Percentiles rank a stretch among this genome's conserved stretches.
These are phyloP conservation scores for Aplosporella prunicola DNA, from an alignment of 2,329 filamentous ascomycete species.

Conservation along the genomic window DNA sequence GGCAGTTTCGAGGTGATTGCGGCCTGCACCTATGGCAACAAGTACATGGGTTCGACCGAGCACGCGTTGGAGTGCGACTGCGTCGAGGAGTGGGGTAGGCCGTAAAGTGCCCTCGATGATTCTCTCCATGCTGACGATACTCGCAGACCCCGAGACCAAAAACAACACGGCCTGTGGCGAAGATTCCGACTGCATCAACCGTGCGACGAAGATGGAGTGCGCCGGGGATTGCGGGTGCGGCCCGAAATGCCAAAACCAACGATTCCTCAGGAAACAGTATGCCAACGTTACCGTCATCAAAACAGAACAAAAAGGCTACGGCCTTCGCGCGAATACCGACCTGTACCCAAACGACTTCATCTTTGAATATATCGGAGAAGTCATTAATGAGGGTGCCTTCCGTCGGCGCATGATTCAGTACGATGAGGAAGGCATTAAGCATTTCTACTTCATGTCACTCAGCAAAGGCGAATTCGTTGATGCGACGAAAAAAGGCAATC, in stretches of 20 bases:
- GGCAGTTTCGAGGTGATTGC: conserved; percentile 70
- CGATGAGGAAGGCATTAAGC: conserved; percentile 92
- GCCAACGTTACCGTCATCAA: conserved; percentile 91
- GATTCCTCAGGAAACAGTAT: conserved; percentile 84
- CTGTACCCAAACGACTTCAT: conserved; percentile 83
- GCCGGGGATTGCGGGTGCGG: conserved; percentile 81
- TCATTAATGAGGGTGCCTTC: conserved; percentile 88
- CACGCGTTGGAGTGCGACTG: conserved; percentile 95
- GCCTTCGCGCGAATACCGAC: conserved; percentile 70
- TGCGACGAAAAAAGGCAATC: conserved; percentile 90
- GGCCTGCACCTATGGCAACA: conserved; percentile 84
- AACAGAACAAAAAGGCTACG: conserved; percentile 95
- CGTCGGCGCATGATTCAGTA: conserved; percentile 86
- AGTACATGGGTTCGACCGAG: conserved; percentile 82
- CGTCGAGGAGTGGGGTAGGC: conserved; percentile 85
- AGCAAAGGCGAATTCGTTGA: conserved; percentile 95
- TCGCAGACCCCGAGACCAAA: conserved; percentile 39
- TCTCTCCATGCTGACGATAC: conserved; percentile 23
- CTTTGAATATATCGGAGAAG: conserved; percentile 96
- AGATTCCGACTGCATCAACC: conserved; percentile 97
- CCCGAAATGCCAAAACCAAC: conserved; percentile 80
- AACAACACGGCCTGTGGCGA: conserved; percentile 83
- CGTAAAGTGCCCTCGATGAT: conserved; percentile 11
- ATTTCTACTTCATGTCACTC: conserved; percentile 99
- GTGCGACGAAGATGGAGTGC: conserved; percentile 96